Percentiles rank a stretch among this genome's conserved stretches.
Conservation (phyloP, 306 rosid genomes). For the Mimosa pudica region DNA sequence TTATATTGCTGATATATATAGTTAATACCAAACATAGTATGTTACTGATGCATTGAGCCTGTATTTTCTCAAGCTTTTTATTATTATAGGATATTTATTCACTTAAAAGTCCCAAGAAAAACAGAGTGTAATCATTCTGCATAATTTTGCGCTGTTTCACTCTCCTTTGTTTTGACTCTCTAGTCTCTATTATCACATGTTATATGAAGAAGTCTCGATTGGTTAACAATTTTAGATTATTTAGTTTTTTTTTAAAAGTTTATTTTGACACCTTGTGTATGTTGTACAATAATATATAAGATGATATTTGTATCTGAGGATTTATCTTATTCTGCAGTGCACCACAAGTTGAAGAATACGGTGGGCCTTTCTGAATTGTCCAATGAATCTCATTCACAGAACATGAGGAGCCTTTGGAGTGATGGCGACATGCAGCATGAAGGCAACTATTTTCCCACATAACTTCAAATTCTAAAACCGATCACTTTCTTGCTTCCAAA, state of each 20-base stretch:
- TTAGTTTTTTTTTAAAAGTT: neutral
- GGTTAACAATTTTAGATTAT: neutral
- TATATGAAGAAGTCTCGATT: neutral
- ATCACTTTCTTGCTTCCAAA: neutral
- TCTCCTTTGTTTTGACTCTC: neutral
- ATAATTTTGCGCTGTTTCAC: neutral
- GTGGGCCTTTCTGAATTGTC: constrained; percentile 64
- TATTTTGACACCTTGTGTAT: neutral
- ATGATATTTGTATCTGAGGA: neutral
- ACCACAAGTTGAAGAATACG: constrained; percentile 20
- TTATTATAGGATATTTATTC: neutral
- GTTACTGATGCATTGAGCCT: neutral
- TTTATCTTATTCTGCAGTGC: neutral
- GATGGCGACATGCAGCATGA: constrained; percentile 39
- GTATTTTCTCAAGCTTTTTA: neutral
- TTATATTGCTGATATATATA: too few species aligned
- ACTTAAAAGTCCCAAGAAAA: neutral
- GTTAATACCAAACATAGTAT: neutral
- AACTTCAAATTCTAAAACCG: neutral
- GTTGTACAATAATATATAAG: neutral
- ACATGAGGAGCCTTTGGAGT: constrained; percentile 47
- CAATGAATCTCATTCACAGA: constrained; percentile 65
- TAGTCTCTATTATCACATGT: neutral
- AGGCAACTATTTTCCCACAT: constrained; percentile 21
- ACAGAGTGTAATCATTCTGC: neutral